Percentiles rank a stretch among this genome's conserved stretches.
phyloP scores from a whole-genome alignment of 805 yeast genomes.

The Clavispora vitiphila region DNA sequence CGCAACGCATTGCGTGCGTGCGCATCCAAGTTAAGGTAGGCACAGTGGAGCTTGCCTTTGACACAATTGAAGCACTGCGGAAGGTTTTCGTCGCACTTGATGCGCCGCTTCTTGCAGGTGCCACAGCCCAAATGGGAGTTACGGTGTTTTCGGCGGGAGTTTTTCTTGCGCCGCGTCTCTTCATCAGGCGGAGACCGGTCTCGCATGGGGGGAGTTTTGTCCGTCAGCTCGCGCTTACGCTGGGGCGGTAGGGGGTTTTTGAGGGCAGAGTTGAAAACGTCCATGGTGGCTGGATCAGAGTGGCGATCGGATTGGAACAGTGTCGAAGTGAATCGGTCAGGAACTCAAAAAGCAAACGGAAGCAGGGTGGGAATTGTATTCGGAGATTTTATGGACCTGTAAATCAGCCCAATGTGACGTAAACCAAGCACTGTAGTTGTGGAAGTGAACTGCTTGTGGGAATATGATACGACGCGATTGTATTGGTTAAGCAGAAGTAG shows the following conservation, averaged over 20 bases:
- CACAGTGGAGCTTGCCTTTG: conserved; percentile 44
- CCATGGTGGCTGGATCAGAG: too few relatives aligned
- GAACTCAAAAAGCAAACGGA: too few relatives aligned
- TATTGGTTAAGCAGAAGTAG: too few relatives aligned
- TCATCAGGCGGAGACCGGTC: conserved; percentile 12
- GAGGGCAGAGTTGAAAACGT: conserved; percentile 25
- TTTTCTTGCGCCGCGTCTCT: conserved; percentile 27
- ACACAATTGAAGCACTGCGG: conserved; percentile 56
- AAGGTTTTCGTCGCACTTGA: conserved; percentile 62
- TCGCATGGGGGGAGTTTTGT: background rate
- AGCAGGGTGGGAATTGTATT: too few relatives aligned
- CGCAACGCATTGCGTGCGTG: conserved; percentile 45
- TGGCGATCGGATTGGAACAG: too few relatives aligned
- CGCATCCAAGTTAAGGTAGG: conserved; percentile 44
- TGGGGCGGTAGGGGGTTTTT: conserved; percentile 35
- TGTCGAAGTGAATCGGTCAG: too few relatives aligned
- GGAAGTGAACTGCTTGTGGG: too few relatives aligned
- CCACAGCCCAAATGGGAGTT: conserved; percentile 76
- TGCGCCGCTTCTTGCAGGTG: conserved; percentile 56
- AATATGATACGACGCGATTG: too few relatives aligned
- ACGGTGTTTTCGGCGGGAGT: conserved; percentile 54
- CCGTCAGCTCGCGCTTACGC: conserved; percentile 13
- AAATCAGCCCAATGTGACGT: too few relatives aligned
- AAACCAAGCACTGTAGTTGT: too few relatives aligned
- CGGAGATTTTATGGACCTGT: too few relatives aligned